Evolutionary conservation across 768 basidiomycete species (phyloP), one percentile per base, ranked within the genome.

Genomic region (Suillus variegatus): DNA sequence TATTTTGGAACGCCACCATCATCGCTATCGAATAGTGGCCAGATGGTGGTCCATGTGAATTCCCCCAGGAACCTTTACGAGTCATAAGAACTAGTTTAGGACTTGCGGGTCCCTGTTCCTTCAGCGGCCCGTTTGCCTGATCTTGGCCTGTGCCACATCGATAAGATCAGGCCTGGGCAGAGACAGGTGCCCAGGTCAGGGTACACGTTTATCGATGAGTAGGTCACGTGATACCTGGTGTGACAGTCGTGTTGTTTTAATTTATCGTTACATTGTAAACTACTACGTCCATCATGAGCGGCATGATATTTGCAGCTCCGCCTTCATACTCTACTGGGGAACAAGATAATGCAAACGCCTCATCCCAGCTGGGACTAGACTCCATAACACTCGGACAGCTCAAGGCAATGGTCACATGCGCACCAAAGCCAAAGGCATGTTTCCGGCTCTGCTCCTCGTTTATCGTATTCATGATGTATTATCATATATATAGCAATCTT

Each of bases 331-430:
- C 67, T 57, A 66, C 64, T 18, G 66, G 65, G 18, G 78, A 77
- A 66, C 78, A 82, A 69, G 78, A 78, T 61, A 67, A 67, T 47
- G n/a, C 18, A 35, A 70, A 65, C 69, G 70, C 54, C 60, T 70
- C 71, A 68, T 75, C 77, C 71, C 81, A 80, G 71, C 80, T 78
- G 49, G 82, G 82, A 1, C 80, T 87, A 40, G 89, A 91, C 74
- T 92, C 90, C 20, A 92, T 93, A 71, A 92, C 89, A 10, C 85
- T 94, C 40, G 92, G 91, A 43, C 92, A 94, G 78, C 85, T 93
- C 65, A 91, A 87, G 76, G 85, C 86, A 55, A 86, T 92, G 81
- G 89, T 91, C 62, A 82, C 78, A 52, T 82, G 88, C 22, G 86
- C 80, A 22, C 88, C 88, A 47, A 92, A 91, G 77, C 90, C 90